Evolutionary conservation across 768 basidiomycete genomes (phyloP).

Genomic region (Mycena leptocephala): DNA sequence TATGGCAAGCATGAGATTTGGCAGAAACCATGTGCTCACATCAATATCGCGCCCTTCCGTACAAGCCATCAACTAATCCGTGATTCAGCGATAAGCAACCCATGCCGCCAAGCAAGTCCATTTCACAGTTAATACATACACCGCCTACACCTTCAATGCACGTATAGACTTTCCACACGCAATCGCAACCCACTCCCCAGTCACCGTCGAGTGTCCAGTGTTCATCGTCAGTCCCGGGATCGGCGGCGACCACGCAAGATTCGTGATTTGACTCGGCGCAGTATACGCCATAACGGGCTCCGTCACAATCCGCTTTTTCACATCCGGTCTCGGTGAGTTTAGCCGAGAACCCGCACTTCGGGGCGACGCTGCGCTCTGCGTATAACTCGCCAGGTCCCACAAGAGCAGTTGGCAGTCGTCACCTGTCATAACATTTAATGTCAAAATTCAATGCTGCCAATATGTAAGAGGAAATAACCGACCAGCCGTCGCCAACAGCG

Average conservation of each 20-base stretch:
- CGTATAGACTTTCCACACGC: slow-evolving; percentile 88
- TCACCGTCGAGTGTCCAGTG: slow-evolving; percentile 79
- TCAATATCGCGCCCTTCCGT: neutral
- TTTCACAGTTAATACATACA: slow-evolving; percentile 10
- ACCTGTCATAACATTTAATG: slow-evolving; percentile 60
- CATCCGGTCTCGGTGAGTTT: slow-evolving; percentile 87
- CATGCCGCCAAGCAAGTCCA: slow-evolving; percentile 5
- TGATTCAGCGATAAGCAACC: neutral
- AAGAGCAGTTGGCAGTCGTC: slow-evolving; percentile 96
- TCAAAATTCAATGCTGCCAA: neutral
- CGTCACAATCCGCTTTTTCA: slow-evolving; percentile 80
- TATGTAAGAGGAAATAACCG: slow-evolving; percentile 49
- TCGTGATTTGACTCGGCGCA: slow-evolving; percentile 83
- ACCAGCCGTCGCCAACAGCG: slow-evolving; percentile 92
- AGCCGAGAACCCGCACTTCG: slow-evolving; percentile 80
- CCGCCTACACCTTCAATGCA: slow-evolving; percentile 80
- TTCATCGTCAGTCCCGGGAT: slow-evolving; percentile 85
- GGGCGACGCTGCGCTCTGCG: slow-evolving; percentile 77
- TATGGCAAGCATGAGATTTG: slow-evolving; percentile 11
- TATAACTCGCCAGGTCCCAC: slow-evolving; percentile 87
- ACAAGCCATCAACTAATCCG: neutral
- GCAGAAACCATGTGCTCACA: slow-evolving; percentile 19
- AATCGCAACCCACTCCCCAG: slow-evolving; percentile 92
- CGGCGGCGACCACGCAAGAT: slow-evolving; percentile 91
- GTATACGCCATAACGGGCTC: slow-evolving; percentile 92